Evolutionary conservation across 192 early-diverging fungal species (phyloP).

Genomic region (Umbelopsis sp.): DNA sequence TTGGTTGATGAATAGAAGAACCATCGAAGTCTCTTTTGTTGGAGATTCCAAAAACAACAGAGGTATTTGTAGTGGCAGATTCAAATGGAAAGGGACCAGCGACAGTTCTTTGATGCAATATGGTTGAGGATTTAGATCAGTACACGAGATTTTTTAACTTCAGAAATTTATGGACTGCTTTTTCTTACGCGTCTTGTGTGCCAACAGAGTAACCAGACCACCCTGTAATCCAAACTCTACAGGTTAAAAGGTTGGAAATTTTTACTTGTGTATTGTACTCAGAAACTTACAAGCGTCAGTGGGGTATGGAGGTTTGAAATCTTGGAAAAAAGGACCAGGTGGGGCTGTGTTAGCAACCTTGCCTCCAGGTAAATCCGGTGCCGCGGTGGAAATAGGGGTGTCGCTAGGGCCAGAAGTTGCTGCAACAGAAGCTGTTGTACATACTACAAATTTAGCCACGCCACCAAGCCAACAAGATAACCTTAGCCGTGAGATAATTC

Average conservation of each 20-base stretch:
- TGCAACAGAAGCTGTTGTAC: neutral
- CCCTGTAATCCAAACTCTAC: neutral
- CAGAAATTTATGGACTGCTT: neutral
- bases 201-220: constrained; percentile 3
- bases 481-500: no score
- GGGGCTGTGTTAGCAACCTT: neutral
- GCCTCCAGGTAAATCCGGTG: neutral
- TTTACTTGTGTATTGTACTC: no score
- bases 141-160: no score
- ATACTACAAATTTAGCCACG: no score
- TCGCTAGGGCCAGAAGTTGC: neutral
- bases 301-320: neutral
- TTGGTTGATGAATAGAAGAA: constrained; percentile 11
- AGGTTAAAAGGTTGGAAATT: no score
- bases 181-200: constrained; percentile 7
- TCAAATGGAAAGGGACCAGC: constrained; percentile 12
- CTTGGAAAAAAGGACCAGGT: neutral
- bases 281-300: neutral
- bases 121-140: neutral
- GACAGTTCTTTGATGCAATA: neutral
- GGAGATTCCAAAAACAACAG: constrained; percentile 5
- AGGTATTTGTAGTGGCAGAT: neutral
- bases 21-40: constrained; percentile 6
- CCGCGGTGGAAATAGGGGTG: neutral
- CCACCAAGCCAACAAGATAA: no score